A percentile compares a stretch with the other conserved stretches of the same genome.
These are phyloP conservation scores for Houttuynia cordata DNA, from an alignment of 164 flowering plant species.

Conservation along the genomic window DNA sequence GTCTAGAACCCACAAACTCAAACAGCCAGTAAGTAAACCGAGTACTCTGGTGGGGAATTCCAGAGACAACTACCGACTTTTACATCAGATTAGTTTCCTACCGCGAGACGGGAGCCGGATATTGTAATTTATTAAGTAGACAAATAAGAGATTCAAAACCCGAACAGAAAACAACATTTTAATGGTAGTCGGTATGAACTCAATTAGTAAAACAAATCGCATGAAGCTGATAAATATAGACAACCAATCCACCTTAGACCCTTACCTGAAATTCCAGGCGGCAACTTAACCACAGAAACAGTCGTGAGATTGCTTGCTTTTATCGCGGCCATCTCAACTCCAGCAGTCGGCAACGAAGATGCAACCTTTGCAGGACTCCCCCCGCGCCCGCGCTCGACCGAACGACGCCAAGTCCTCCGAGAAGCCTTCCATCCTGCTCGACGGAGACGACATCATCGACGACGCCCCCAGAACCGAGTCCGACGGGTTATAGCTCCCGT, in stretches of 20 bases:
- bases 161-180: no score
- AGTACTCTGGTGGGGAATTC: no score
- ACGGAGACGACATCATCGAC: slow-evolving; percentile 22
- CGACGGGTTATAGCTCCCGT: slow-evolving; percentile 62
- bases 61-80: no score
- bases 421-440: slow-evolving; percentile 20
- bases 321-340: slow-evolving; percentile 26
- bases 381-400: slow-evolving; percentile 22
- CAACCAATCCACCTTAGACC: neutral
- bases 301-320: slow-evolving; percentile 17
- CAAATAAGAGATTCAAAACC: no score
- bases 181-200: no score
- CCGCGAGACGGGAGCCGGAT: no score
- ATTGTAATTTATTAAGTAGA: no score
- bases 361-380: slow-evolving; percentile 29
- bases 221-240: neutral
- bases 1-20: no score
- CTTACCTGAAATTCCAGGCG: slow-evolving; percentile 20
- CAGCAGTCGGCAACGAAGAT: slow-evolving; percentile 35
- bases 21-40: no score
- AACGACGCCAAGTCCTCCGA: slow-evolving; percentile 26
- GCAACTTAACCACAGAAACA: slow-evolving; percentile 22
- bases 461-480: slow-evolving; percentile 35
- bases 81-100: no score
- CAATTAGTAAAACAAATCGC: no score